Conservation (phyloP, 2,329 filamentous ascomycete genomes). For the Didymellaceae sp. region DNA sequence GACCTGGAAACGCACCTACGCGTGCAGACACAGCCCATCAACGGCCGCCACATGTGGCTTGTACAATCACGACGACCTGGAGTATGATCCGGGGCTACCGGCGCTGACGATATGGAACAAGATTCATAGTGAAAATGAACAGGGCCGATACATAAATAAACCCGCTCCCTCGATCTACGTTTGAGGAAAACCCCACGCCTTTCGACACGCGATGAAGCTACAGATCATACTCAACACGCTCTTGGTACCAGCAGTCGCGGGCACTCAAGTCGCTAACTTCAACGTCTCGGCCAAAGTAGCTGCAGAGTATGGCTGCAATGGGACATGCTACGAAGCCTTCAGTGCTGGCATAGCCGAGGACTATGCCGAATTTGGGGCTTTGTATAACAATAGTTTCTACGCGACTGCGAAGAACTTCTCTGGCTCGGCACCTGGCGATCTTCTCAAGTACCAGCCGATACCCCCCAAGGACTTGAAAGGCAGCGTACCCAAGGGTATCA, state of each 20-base stretch:
- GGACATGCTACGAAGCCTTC: constrained; percentile 1
- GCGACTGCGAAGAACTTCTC: constrained; percentile 12
- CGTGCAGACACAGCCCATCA: not conserved
- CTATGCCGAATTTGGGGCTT: not conserved
- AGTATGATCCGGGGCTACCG: no score
- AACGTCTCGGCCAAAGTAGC: constrained; percentile 3
- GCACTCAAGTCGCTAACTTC: constrained; percentile 4
- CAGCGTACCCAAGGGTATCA: not conserved
- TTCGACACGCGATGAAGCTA: constrained; percentile 1
- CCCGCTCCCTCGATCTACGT: not conserved
- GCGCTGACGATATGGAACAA: no score
- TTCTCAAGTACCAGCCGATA: constrained; percentile 3
- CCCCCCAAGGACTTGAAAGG: not conserved
- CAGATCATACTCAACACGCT: not conserved
- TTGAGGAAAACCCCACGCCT: not conserved
- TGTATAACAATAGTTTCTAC: constrained; percentile 5
- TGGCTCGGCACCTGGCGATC: constrained; percentile 2
- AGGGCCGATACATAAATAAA: not conserved
- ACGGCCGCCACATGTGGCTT: not conserved
- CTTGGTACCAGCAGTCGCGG: not conserved
- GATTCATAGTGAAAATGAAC: no score
- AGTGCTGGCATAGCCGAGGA: not conserved
- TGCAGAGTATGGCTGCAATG: constrained; percentile 2
- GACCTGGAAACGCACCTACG: not conserved
- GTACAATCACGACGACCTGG: not conserved